A percentile compares a stretch with the other conserved stretches of the same genome.
Evolutionary conservation across 192 early-diverging fungal genomes (phyloP).

Genomic region (Oehlia diaphana): DNA sequence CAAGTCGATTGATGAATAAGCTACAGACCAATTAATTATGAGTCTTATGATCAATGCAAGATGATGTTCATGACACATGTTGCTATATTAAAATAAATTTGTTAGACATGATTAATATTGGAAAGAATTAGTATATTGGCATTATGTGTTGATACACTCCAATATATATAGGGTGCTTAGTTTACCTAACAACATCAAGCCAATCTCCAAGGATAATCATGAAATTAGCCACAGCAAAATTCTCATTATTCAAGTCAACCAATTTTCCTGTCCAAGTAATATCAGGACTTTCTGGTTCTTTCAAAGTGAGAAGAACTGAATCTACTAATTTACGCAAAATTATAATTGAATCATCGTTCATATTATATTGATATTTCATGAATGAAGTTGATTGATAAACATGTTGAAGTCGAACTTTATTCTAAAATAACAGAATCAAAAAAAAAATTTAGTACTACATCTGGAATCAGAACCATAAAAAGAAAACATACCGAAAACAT

Average conservation of each 20-base stretch:
- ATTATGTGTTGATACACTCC: too few relatives aligned
- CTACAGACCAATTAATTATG: slow-evolving; percentile 1
- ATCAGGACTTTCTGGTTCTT: neutral
- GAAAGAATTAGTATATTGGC: too few relatives aligned
- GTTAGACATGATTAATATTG: neutral
- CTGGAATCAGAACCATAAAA: neutral
- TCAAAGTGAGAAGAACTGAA: neutral
- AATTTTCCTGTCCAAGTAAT: slow-evolving; percentile 12
- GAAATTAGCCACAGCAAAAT: slow-evolving; percentile 12
- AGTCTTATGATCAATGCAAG: neutral
- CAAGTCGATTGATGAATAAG: neutral
- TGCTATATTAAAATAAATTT: neutral
- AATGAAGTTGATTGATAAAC: neutral
- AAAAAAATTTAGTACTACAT: neutral
- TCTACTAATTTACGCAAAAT: neutral
- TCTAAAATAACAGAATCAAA: slow-evolving; percentile 9
- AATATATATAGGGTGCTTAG: too few relatives aligned
- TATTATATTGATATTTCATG: neutral
- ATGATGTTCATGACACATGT: neutral
- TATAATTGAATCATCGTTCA: neutral
- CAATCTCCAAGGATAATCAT: slow-evolving; percentile 17
- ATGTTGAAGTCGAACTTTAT: slow-evolving; percentile 25
- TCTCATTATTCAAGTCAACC: slow-evolving; percentile 7
- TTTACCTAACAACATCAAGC: slow-evolving; percentile 22
- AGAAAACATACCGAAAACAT: neutral